Evolutionary conservation across 129 eudicot species (phyloP).

Genomic region (Lonicera japonica): DNA sequence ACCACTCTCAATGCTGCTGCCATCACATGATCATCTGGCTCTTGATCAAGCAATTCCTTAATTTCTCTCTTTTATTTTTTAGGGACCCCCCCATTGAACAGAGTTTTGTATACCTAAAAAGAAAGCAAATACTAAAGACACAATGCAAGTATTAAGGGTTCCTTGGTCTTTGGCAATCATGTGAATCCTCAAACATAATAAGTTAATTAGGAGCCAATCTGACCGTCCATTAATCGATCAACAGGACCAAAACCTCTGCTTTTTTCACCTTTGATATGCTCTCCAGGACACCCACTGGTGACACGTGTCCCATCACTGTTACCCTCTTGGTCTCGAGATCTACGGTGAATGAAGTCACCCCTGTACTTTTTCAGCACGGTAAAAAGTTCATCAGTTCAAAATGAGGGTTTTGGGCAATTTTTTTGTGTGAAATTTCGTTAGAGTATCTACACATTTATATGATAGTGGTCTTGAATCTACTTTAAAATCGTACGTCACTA

Average conservation of each 20-base stretch:
- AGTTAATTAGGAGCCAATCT: neutral
- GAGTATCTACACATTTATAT: too few species aligned
- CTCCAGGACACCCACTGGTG: slow-evolving; percentile 65
- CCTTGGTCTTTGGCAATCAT: neutral
- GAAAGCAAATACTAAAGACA: slow-evolving; percentile 22
- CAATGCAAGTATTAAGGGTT: slow-evolving; percentile 10
- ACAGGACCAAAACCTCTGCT: slow-evolving; percentile 73
- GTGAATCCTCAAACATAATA: neutral
- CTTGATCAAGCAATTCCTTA: neutral
- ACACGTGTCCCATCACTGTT: slow-evolving; percentile 73
- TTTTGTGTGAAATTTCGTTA: too few species aligned
- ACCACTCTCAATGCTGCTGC: too few species aligned
- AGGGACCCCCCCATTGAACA: too few species aligned
- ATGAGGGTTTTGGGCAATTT: too few species aligned
- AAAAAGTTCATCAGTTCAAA: neutral
- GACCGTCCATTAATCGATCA: neutral
- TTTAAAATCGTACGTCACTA: too few species aligned
- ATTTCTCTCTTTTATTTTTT: neutral
- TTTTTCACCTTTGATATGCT: slow-evolving; percentile 82
- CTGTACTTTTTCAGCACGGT: slow-evolving; percentile 23
- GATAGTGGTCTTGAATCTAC: too few species aligned
- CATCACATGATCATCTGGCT: too few species aligned
- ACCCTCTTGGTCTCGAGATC: slow-evolving; percentile 81
- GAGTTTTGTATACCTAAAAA: neutral
- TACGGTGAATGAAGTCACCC: slow-evolving; percentile 75